Conservation (phyloP, 2,329 filamentous ascomycete species). For the Penicillium polonicum region DNA sequence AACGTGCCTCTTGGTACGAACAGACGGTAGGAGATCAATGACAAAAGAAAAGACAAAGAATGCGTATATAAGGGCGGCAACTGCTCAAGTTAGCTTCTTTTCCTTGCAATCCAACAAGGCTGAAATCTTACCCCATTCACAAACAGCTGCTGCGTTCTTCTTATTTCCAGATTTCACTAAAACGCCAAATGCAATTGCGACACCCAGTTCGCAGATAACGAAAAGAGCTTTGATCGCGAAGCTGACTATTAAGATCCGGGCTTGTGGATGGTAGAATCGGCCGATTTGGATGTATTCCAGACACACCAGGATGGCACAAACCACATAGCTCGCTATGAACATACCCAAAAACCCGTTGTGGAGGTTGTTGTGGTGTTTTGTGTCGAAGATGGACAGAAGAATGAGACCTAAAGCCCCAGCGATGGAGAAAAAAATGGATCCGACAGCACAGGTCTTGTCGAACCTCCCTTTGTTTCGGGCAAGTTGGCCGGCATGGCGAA, state of each 20-base stretch:
- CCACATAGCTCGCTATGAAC: constrained; percentile 11
- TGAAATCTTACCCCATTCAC: constrained; percentile 10
- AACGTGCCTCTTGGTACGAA: constrained; percentile 7
- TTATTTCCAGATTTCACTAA: neutral
- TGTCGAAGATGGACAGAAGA: constrained; percentile 10
- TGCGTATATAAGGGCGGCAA: constrained; percentile 9
- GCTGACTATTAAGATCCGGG: constrained; percentile 9
- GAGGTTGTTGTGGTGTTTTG: neutral
- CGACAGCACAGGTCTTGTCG: constrained; percentile 10
- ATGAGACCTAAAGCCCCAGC: constrained; percentile 8
- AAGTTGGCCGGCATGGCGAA: constrained; percentile 12
- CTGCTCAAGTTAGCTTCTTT: neutral
- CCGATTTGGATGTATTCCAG: constrained; percentile 11
- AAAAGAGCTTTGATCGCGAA: constrained; percentile 7
- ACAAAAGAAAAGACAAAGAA: constrained; percentile 13
- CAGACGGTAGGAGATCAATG: constrained; percentile 10
- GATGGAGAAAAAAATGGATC: constrained; percentile 9
- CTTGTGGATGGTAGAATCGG: constrained; percentile 9
- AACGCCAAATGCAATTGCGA: constrained; percentile 9
- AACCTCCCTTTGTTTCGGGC: constrained; percentile 7
- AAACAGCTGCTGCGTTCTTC: constrained; percentile 6
- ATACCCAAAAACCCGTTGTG: constrained; percentile 10
- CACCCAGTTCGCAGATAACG: constrained; percentile 6
- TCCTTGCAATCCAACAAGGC: neutral
- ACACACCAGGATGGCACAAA: constrained; percentile 10